Evolutionary conservation across 345 rosid species (phyloP), one percentile per base, ranked within the genome.

Genomic region (Heritiera fomes): DNA sequence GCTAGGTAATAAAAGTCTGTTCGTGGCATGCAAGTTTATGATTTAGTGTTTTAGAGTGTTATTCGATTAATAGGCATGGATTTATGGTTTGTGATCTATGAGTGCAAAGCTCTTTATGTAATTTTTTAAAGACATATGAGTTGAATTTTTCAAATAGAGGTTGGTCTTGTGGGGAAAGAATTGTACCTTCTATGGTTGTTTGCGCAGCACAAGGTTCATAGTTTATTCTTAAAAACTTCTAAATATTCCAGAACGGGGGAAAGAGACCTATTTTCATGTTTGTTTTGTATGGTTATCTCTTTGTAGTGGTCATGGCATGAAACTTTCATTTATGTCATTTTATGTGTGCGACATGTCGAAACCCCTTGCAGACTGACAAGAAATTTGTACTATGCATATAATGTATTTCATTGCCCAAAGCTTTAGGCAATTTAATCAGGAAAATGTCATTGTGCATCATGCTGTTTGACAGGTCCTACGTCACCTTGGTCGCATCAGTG

Each of bases 401-500:
- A 30, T 4, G 43, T 5, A 62, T 63, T 50, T 32, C 45, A 12
- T 40, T 15, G 53, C 14, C 46, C 15, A 3, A 13, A 0, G 47
- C 28, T 30, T 67, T 43, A 40, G 72, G 15, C 49, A 14, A 38
- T 30, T 14, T 64, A 30, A 17, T 3, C 3, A 14, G 20, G 45
- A 20, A 5, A 59, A 14, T 8, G 50, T 74, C 20, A 61, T 20
- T 76, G 50, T 60, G 70, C 69, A 10, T 69, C 49, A 56, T 79
- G 77, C 38, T 85, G 68, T 50, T 85, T 56, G 30, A 72, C 82
- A 95, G 97, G 91, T 95, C 78, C 93, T 95, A 76, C 94, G 97
- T 73, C 98, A 95, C 85, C 97, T 95, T 76, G 95, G 98, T 73
- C 95, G 94, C 73, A 85, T 92, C 80, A 89, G 86, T 82, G 98